Evolutionary conservation across 2,329 filamentous ascomycete genomes (phyloP).

Genomic region (Fusarium tanahbumbuense): DNA sequence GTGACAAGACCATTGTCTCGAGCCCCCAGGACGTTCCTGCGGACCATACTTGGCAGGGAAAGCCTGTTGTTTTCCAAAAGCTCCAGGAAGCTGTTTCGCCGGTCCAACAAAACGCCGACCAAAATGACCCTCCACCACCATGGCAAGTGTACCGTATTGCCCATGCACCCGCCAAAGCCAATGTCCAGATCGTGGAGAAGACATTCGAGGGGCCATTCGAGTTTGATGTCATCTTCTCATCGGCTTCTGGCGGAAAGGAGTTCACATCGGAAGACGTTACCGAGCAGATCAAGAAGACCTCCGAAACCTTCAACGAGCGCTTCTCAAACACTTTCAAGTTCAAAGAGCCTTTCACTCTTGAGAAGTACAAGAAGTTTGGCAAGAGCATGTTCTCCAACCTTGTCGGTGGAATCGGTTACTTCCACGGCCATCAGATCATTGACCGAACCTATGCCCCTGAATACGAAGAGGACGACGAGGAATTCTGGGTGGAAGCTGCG

Average conservation of each 20-base stretch:
- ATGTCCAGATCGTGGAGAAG: slow-evolving; percentile 90
- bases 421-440: slow-evolving; percentile 87
- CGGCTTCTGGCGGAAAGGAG: slow-evolving; percentile 71
- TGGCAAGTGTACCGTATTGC: slow-evolving; percentile 85
- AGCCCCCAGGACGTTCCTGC: slow-evolving; percentile 72
- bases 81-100: slow-evolving; percentile 63
- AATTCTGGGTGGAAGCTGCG: slow-evolving; percentile 93
- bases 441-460: slow-evolving; percentile 92
- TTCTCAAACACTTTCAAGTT: slow-evolving; percentile 76
- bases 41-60: slow-evolving; percentile 85
- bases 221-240: slow-evolving; percentile 93
- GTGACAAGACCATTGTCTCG: slow-evolving; percentile 80
- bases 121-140: slow-evolving; percentile 80
- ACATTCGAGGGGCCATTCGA: slow-evolving; percentile 90
- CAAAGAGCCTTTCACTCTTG: slow-evolving; percentile 78
- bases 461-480: slow-evolving; percentile 94
- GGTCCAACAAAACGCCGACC: slow-evolving; percentile 61
- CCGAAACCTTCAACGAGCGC: slow-evolving; percentile 76
- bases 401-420: slow-evolving; percentile 93
- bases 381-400: slow-evolving; percentile 95
- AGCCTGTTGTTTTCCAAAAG: slow-evolving; percentile 69
- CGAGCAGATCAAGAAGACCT: slow-evolving; percentile 73
- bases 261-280: slow-evolving; percentile 73
- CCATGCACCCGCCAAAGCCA: slow-evolving; percentile 76
- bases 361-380: slow-evolving; percentile 81